Evolutionary conservation across 306 rosid species (phyloP), one percentile per base, ranked within the genome.

Genomic region (Malus domestica): DNA sequence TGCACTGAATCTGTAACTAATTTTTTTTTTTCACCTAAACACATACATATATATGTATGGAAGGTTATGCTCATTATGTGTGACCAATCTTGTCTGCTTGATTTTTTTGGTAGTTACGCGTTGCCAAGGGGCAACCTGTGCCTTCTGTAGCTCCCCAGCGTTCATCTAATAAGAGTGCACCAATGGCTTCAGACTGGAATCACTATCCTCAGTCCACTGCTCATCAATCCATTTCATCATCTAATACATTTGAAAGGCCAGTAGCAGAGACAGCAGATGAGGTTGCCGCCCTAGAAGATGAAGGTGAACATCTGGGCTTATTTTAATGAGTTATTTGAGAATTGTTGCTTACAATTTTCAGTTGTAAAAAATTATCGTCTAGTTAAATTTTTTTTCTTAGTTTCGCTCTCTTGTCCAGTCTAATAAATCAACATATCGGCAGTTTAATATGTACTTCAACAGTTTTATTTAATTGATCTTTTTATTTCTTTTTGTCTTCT

Each of bases 101-200:
- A 20, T 82, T 80, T 58, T 68, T 54, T 80, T 81, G 73, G 80
- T 81, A 94, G 98, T 81, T 94, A 81, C 96, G 85, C 4, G 93
- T 92, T 81, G 90, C 89, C 44, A 94, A 89, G 86, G 97, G 95
- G 73, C 95, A 86, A 68, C 80, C 85, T 18, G 54, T 77, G 15
- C 79, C 80, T 30, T 38, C 79, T 51, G 73, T 70, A 25, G 81
- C 81, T 79, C 69, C 91, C 60, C 84, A 74, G 62, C 67, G 65
- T 80, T 65, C 83, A 29, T 54, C 80, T 23, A 77, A 76, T 61
- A 87, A 83, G 75, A 83, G 57, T 75, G 70, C 84, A 4, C 72
- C 82, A 14, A 70, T 13, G 68, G 78, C 78, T 75, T 80, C 87
- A 5, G 87, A 88, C 52, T 80, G 84, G 87, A 82, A 79, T 74